phyloP scores from a whole-genome alignment of 495 filamentous ascomycete genomes.

The Trichocladium uniseriatum region DNA sequence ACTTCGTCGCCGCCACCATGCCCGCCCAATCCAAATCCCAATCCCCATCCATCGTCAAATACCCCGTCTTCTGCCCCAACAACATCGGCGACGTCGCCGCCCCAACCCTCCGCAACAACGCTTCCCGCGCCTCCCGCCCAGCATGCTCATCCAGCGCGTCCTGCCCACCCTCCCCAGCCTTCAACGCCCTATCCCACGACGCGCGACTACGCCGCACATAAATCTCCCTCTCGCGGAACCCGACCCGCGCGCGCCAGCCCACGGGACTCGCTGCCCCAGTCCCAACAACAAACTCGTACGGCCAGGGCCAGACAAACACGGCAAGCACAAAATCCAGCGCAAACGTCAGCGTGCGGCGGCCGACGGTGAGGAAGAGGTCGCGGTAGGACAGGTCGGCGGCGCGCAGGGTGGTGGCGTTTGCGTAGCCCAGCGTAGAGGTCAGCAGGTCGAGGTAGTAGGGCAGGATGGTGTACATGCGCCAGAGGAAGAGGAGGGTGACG shows the following conservation, averaged over 20 bases:
- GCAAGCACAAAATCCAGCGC: slow-evolving; percentile 61
- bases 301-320: slow-evolving; percentile 65
- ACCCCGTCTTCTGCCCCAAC: slow-evolving; percentile 62
- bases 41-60: slow-evolving; percentile 63
- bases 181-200: slow-evolving; percentile 43
- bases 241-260: slow-evolving; percentile 58
- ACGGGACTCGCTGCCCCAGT: slow-evolving; percentile 44
- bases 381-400: slow-evolving; percentile 40
- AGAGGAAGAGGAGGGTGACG: slow-evolving; percentile 49
- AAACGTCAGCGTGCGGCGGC: slow-evolving; percentile 49
- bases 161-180: slow-evolving; percentile 13
- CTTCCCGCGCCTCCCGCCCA: slow-evolving; percentile 15
- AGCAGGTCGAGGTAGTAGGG: slow-evolving; percentile 60
- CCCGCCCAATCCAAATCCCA: slow-evolving; percentile 74
- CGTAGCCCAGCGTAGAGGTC: slow-evolving; percentile 49
- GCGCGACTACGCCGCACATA: slow-evolving; percentile 60
- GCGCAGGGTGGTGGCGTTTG: slow-evolving; percentile 50
- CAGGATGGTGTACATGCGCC: slow-evolving; percentile 49
- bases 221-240: slow-evolving; percentile 62
- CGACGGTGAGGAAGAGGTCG: slow-evolving; percentile 40
- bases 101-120: slow-evolving; percentile 29
- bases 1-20: slow-evolving; percentile 58
- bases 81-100: slow-evolving; percentile 52
- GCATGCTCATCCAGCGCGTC: slow-evolving; percentile 1
- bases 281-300: slow-evolving; percentile 56